Base-by-base conservation (phyloP, 2,329 filamentous ascomycete species). In the Trichoderma sp. region DNA sequence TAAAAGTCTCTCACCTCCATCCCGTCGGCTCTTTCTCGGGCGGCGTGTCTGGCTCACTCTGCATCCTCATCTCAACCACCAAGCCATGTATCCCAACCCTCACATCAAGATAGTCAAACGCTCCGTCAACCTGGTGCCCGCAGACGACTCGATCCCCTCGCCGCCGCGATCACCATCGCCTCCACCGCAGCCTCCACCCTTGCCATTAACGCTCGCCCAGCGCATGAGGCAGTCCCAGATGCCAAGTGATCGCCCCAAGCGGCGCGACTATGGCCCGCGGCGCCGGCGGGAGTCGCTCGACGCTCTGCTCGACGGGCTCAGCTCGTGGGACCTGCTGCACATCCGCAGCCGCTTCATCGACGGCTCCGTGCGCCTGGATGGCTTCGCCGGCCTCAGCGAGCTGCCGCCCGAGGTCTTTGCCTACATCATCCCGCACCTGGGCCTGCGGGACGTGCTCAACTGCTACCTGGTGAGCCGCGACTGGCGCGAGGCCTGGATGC, bases 331-430 rank as follows among this genome's bases (percentile, higher is more conserved):
- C 14, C 68, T 75, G 2, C 31, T 77, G 4, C 76, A 76, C 40
- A 68, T 78, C n/a, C 72, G 75, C 8, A 49, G 68, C 31, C 70
- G 62, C 33, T 37, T 77, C 13, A 70, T 70, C 10, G n/a, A 60
- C 1, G 68, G 69, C 31, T 59, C 55, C 2, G 61, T 76, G 49
- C 58, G 57, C 5, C 68, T 78, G 2, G 66, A 73, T 3, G 67
- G 73, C n/a, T 67, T 79, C 1, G 69, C 76, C 4, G 64, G 72
- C n/a, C 61, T 79, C 0, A 55, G 71, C 2, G 71, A 77, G 40
- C 72, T 79, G 0, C 77, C 78, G 0, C 57, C 61, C 5, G 78
- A 79, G 59, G 58, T 79, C 11, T 43, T 79, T 14, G 74, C 72
- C 14, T 16, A 67, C 6, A 69, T 79, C 27, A 68, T 73, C 14